phyloP scores from a whole-genome alignment of 192 early-diverging fungal genomes.

The Cladochytrium replicatum region DNA sequence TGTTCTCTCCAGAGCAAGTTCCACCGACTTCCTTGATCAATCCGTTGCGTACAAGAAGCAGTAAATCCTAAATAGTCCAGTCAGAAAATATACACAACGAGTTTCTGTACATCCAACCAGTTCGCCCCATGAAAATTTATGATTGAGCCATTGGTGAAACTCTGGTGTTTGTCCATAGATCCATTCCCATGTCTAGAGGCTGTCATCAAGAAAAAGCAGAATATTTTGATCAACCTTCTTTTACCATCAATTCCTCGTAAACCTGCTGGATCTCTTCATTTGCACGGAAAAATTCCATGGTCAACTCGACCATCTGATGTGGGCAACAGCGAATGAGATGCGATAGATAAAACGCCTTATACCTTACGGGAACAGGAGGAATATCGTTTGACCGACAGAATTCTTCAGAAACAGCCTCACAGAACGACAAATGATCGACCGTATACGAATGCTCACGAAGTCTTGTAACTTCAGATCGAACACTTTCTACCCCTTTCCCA shows the following conservation, averaged over 20 bases:
- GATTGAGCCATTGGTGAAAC: conserved; percentile 44
- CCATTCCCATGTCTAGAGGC: conserved; percentile 69
- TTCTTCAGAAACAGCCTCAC: conserved; percentile 59
- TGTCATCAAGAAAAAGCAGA: neutral
- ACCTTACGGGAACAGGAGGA: conserved; percentile 8
- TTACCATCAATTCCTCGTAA: conserved; percentile 33
- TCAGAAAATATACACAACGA: neutral
- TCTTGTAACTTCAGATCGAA: conserved; percentile 77
- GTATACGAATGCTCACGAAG: conserved; percentile 71
- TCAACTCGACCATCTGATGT: conserved; percentile 22
- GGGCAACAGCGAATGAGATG: conserved; percentile 12
- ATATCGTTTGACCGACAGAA: conserved; percentile 54
- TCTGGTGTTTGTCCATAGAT: conserved; percentile 85
- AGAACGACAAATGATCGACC: conserved; percentile 75
- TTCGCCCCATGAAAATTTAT: conserved; percentile 16
- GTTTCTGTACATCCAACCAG: no score
- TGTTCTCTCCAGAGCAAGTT: no score
- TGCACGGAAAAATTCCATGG: conserved; percentile 5
- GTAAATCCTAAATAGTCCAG: conserved; percentile 3
- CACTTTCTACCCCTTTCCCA: conserved; percentile 82
- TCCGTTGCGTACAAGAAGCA: conserved; percentile 6
- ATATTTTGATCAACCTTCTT: neutral
- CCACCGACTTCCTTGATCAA: conserved; percentile 15
- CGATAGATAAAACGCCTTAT: conserved; percentile 7
- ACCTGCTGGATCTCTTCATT: conserved; percentile 20